These are phyloP conservation scores for Voacanga thouarsii DNA, from an alignment of 257 asterid genomes.

Conservation along the genomic window DNA sequence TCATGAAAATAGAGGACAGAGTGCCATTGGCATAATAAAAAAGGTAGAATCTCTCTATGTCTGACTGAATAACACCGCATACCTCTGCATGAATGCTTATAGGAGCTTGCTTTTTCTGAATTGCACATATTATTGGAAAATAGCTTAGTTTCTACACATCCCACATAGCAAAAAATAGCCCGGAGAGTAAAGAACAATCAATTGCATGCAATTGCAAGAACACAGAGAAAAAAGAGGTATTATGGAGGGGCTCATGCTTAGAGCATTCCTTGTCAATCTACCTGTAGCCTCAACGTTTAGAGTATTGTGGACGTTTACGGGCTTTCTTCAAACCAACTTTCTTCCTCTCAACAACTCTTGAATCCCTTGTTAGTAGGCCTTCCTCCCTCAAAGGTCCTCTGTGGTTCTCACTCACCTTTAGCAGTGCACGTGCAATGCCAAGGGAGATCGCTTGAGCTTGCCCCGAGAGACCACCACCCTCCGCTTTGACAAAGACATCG, in stretches of 20 bases:
- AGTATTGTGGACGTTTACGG: slow-evolving; percentile 93
- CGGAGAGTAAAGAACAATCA: background rate
- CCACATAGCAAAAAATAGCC: background rate
- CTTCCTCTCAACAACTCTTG: slow-evolving; percentile 96
- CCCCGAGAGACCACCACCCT: slow-evolving; percentile 94
- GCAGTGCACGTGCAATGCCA: slow-evolving; percentile 92
- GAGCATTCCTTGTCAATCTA: background rate
- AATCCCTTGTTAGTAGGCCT: slow-evolving; percentile 90
- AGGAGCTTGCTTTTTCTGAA: background rate
- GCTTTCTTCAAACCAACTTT: slow-evolving; percentile 90
- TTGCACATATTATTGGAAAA: background rate
- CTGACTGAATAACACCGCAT: background rate
- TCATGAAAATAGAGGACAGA: background rate
- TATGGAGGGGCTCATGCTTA: background rate
- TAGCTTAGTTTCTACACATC: background rate
- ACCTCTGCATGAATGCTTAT: background rate
- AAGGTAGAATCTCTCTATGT: background rate
- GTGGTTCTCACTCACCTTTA: slow-evolving; percentile 84
- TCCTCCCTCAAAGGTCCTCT: slow-evolving; percentile 73
- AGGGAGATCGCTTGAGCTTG: slow-evolving; percentile 94
- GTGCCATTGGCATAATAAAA: background rate
- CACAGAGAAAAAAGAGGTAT: background rate
- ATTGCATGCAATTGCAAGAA: background rate
- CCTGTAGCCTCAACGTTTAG: slow-evolving; percentile 74
- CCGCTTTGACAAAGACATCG: slow-evolving; percentile 87